Base-by-base conservation (phyloP, 345 rosid genomes). In the Bruguiera parviflora region DNA sequence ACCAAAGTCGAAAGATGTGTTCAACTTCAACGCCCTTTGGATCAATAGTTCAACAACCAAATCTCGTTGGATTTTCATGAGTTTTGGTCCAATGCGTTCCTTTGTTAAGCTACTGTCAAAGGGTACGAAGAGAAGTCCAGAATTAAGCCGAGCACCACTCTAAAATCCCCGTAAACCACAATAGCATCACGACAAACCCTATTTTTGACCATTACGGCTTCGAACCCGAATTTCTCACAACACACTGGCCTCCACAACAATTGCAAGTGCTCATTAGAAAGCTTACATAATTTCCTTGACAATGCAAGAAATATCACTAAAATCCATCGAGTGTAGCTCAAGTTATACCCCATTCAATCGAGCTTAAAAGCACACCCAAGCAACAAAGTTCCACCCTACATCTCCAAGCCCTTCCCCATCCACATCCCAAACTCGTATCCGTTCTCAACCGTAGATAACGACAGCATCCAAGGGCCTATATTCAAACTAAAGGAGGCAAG, bases 301-400 rank as follows among this genome's bases (percentile, higher is more conserved):
- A 61, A 16, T 37, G 66, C 28, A 68, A 28, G 29, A 83, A 79
- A 70, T 5, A 19, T 58, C 60, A 77, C 0, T 8, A 4, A 71
- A 75, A 65, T 84, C 46, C 73, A 72, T 73, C 0, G 6, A 73
- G 2, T 71, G 49, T 4, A 75, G 1, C 27, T 67, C 53, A 62
- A 84, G 79, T 78, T 80, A 80, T 65, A 64, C 28, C 18, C 24
- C 68, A 35, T 64, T 72, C 5, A 84, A 81, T 78, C 67, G 20
- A 79, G 71, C 68, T 76, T 64, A 87, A 84, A 92, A 92, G 87
- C 96, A 92, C 96, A 92, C 84, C 83, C 61, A 83, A 73, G 64
- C 63, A 65, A 63, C 71, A 59, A 65, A 69, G 70, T 69, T 33
- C 69, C 39, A 22, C 65, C 64, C 46, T 51, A n/a, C 58, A 11